Base-by-base conservation (phyloP, 169 alveolate species). In the Eimeria sp. region DNA sequence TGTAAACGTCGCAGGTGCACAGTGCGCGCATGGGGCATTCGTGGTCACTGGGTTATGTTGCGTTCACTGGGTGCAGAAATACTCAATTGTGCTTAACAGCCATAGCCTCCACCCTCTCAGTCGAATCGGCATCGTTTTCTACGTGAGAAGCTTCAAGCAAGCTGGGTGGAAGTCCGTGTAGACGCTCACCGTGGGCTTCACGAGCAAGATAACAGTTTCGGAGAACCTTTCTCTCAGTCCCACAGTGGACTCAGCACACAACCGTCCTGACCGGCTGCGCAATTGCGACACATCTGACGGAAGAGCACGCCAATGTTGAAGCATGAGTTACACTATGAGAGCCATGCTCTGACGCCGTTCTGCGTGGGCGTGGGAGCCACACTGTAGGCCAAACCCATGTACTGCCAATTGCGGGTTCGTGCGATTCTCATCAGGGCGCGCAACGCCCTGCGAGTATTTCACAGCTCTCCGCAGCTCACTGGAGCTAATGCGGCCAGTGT, bases 11-110 rank as follows among this genome's bases (percentile, higher is more conserved):
- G 23, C 74, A n/a, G 2, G 23, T 2, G 40, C 71, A 62, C 71
- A 20, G 30, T 62, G 62, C 14, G 2, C 2, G 62, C 62, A 11
- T 2, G 74, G 18, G 40, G 40, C 43, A 27, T 1, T 20, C 4
- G 4, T 43, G 49, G 49, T 4, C 49, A 43, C 13, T 64, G 6
- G n/a, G 68, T 20, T 60, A 43, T n/a, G 16, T 64, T 37, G 43
- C 74, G 74, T 10, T 64, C 74, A 27, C 74, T 27, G 74, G 74
- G 27, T 64, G 74, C 74, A n/a, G 74, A 64, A 64, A n/a, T n/a
- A 1, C 23, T 64, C 6, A 13, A 1, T 14, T n/a, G 68, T 64
- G 74, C 40, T 64, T 6, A 64, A 25, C 74, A 64, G 6, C 40
- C 11, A n/a, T n/a, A 64, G 6, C 74, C 23, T 1, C 18, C 40